A percentile compares a stretch with the other conserved stretches of the same genome.
Conservation (phyloP, 305 asterid genomes). For the Euphrasia arctica region DNA sequence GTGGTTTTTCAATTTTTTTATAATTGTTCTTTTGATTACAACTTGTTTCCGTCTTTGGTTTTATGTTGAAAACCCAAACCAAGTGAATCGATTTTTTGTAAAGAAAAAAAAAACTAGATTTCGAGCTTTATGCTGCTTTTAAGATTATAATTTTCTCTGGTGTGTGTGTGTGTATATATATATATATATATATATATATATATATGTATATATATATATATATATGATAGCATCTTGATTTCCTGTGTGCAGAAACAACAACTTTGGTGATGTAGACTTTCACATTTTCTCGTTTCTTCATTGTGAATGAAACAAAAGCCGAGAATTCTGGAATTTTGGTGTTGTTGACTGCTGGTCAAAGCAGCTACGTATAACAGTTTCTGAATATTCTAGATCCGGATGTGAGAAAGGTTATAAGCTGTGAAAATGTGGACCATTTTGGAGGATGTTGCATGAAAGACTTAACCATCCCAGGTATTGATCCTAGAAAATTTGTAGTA, state of each 20-base stretch:
- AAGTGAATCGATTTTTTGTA: neutral
- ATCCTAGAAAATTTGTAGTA: slow-evolving; percentile 82
- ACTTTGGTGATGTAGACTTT: slow-evolving; percentile 72
- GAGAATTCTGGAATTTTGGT: slow-evolving; percentile 72
- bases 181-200: no score
- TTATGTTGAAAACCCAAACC: neutral
- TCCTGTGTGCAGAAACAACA: slow-evolving; percentile 69
- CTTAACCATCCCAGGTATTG: slow-evolving; percentile 77
- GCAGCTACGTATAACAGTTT: slow-evolving; percentile 80
- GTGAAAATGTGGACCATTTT: slow-evolving; percentile 62
- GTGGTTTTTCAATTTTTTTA: no score
- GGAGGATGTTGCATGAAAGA: slow-evolving; percentile 80
- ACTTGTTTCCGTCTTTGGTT: no score
- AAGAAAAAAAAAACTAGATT: neutral
- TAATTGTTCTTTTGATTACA: no score
- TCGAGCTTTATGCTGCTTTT: neutral
- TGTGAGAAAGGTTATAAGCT: slow-evolving; percentile 45
- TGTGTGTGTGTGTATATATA: no score
- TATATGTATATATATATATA: neutral
- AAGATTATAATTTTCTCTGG: no score
- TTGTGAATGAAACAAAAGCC: slow-evolving; percentile 87
- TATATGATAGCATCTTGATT: slow-evolving; percentile 22
- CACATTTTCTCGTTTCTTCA: slow-evolving; percentile 79
- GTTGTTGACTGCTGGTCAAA: slow-evolving; percentile 94
- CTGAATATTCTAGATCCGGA: slow-evolving; percentile 91